Base-by-base conservation (phyloP, 164 flowering plant species). In the Nymphaea colorata region DNA sequence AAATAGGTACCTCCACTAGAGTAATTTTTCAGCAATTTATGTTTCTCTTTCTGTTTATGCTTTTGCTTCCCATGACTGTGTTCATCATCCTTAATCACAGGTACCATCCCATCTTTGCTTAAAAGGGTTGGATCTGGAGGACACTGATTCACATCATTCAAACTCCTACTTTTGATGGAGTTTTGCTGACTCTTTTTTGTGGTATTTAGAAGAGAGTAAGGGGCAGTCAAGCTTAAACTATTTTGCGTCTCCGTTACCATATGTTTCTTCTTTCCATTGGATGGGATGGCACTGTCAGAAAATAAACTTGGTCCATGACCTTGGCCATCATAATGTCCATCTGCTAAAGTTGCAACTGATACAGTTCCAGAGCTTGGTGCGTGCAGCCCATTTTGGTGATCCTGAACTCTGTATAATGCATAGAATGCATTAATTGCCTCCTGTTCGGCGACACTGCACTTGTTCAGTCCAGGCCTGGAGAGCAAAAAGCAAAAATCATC, bases 401-500 rank as follows among this genome's bases (percentile, higher is more conserved):
- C 87, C 64, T 83, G 84, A 43, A 72, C 70, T 64, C 78, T 83
- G 79, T 81, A 80, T 66, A 73, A 72, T 66, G 86, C 82, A 45
- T 75, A 43, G 16, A 86, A 42, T 73, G 96, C 93, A 69, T 76
- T 84, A 64, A 86, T 91, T 63, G 96, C 87, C 74, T 84, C 91
- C 59, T 92, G 96, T 74, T 95, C 90, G 59, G 80, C 82, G 62
- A 87, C 2, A 70, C 75, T 77, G 72, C 99, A 95, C 6, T 80
- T 81, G 69, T 92, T 90, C 96, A 84, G 84, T 68, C 87, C 91
- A 79, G 96, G 93, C 87, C 99, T 94, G 70, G 14, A 51, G 2
- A 51, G 12, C 57, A 51, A 51, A 51, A 15, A 51, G 57, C 57
- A 8, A 51, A 51, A 51, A 51, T 10, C 8, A 4, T 51, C 57